Evolutionary conservation across 2,329 filamentous ascomycete species (phyloP).

Genomic region (Calycina marina): DNA sequence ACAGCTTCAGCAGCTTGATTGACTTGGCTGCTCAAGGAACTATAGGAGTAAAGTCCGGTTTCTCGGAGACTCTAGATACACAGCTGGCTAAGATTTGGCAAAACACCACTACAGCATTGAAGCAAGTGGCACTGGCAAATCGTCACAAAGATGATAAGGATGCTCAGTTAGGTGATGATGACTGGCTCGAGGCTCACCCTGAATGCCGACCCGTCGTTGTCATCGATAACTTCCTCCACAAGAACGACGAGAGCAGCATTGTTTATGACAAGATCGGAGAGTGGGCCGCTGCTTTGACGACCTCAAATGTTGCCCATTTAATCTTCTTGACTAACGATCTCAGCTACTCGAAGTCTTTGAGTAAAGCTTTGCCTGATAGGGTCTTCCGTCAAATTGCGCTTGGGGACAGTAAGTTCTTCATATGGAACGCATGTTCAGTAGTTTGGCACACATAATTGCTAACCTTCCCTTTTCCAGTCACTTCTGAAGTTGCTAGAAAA

Average conservation of each 20-base stretch:
- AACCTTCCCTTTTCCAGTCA: constrained; percentile 30
- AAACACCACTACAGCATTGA: constrained; percentile 67
- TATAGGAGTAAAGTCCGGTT: constrained; percentile 85
- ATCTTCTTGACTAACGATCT: constrained; percentile 87
- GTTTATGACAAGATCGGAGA: constrained; percentile 70
- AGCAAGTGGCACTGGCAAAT: constrained; percentile 55
- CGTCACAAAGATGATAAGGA: constrained; percentile 64
- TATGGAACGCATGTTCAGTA: background rate
- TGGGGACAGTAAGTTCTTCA: constrained; percentile 46
- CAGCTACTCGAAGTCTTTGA: constrained; percentile 74
- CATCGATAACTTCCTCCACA: constrained; percentile 84
- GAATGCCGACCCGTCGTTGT: constrained; percentile 72
- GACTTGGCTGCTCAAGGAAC: constrained; percentile 89
- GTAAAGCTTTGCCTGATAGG: constrained; percentile 77
- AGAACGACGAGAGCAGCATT: constrained; percentile 49
- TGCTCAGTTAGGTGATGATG: constrained; percentile 59
- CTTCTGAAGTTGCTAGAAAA: constrained; percentile 71
- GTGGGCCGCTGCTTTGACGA: constrained; percentile 77
- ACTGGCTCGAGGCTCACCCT: constrained; percentile 79
- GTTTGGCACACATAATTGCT: background rate
- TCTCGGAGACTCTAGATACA: constrained; percentile 81
- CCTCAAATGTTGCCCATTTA: constrained; percentile 81
- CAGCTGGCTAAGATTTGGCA: constrained; percentile 83
- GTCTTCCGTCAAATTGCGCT: constrained; percentile 78
- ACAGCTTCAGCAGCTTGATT: constrained; percentile 81